phyloP scores from a whole-genome alignment of 2,329 filamentous ascomycete species.

The Colletotrichum endophyticum region DNA sequence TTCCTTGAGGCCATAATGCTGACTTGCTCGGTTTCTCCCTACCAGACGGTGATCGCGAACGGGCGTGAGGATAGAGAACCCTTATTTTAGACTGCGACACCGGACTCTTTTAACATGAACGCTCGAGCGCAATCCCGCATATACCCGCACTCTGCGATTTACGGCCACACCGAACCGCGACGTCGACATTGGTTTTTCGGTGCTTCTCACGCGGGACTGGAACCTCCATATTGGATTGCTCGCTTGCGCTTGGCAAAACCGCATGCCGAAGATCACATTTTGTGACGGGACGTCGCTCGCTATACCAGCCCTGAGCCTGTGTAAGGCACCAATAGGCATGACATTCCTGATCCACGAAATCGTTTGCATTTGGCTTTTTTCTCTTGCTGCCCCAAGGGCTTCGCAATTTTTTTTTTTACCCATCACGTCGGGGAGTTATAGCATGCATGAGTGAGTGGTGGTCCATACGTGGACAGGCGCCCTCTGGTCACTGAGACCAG shows the following conservation, averaged over 20 bases:
- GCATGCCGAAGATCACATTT: neutral
- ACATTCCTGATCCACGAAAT: neutral
- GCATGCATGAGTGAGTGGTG: neutral
- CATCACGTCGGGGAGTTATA: neutral
- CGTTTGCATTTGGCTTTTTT: conserved; percentile 2
- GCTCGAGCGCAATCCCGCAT: conserved; percentile 2
- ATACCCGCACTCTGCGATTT: conserved; percentile 18
- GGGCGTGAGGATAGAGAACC: conserved; percentile 24
- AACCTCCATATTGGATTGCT: neutral
- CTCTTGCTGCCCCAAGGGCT: neutral
- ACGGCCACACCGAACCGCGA: neutral
- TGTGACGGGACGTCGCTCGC: conserved; percentile 4
- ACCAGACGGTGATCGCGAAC: conserved; percentile 43
- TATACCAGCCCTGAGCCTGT: neutral
- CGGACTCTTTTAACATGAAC: conserved; percentile 4
- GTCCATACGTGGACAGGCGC: neutral
- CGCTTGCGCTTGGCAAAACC: neutral
- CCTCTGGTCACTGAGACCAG: neutral
- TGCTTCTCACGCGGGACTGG: neutral
- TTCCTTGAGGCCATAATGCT: conserved; percentile 13
- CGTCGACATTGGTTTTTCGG: neutral
- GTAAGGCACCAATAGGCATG: conserved; percentile 5
- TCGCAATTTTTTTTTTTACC: neutral
- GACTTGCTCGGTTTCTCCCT: conserved; percentile 18
- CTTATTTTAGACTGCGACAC: conserved; percentile 8